Conservation (phyloP, 1,284 basidiomycete species). For the Gymnopus androsaceus region DNA sequence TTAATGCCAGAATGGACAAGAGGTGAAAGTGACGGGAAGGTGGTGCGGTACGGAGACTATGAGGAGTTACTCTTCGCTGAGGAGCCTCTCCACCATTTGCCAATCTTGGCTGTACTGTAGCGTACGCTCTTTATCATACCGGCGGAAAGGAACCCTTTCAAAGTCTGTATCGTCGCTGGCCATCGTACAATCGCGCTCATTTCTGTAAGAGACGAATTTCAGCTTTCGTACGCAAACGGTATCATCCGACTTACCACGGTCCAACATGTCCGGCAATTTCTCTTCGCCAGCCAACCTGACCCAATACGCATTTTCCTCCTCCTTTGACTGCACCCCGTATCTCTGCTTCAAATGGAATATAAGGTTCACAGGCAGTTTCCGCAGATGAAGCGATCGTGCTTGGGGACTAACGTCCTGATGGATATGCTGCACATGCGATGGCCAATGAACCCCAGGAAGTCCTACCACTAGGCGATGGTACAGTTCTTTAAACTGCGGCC, state of each 20-base stretch:
- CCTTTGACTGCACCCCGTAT: constrained; percentile 43
- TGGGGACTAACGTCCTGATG: constrained; percentile 72
- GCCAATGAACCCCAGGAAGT: constrained; percentile 76
- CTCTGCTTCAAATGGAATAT: constrained; percentile 57
- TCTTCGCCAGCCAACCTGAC: constrained; percentile 66
- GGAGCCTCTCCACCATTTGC: constrained; percentile 74
- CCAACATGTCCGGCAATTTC: constrained; percentile 56
- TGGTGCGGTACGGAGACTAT: not conserved
- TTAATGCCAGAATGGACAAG: not conserved
- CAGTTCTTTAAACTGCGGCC: constrained; percentile 82
- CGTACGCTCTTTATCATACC: constrained; percentile 78
- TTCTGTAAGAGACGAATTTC: constrained; percentile 47
- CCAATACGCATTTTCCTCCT: constrained; percentile 79
- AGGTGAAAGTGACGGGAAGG: constrained; percentile 1
- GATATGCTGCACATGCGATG: constrained; percentile 46
- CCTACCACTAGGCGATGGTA: constrained; percentile 83
- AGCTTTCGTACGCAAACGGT: constrained; percentile 3
- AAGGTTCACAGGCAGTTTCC: constrained; percentile 74
- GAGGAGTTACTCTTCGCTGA: constrained; percentile 1
- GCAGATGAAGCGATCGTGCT: constrained; percentile 71
- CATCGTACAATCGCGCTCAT: constrained; percentile 77
- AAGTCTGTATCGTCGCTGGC: constrained; percentile 81
- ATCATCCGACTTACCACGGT: constrained; percentile 52
- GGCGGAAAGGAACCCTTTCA: constrained; percentile 87
- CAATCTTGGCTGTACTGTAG: constrained; percentile 76